A percentile compares a stretch with the other conserved stretches of the same genome.
Conservation (phyloP, 805 yeast species). For the Metschnikowia henanensis region DNA sequence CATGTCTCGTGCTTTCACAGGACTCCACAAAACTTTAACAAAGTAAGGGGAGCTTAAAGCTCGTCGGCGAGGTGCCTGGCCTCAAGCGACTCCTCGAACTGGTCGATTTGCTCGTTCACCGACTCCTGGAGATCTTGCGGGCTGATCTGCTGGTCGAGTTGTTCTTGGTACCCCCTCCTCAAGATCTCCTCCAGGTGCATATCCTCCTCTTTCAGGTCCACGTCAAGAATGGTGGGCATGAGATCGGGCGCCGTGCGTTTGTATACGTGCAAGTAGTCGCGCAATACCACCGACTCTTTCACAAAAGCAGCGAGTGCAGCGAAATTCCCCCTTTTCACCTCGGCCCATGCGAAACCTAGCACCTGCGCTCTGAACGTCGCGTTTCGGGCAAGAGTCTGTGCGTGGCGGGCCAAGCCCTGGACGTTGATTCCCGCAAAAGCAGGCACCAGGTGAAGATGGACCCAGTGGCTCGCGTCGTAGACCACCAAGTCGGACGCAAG, state of each 20-base stretch:
- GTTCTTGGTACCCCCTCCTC: conserved; percentile 8
- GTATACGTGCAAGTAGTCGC: conserved; percentile 31
- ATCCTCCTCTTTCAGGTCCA: conserved; percentile 1
- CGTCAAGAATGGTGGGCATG: conserved; percentile 12
- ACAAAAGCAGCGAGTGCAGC: conserved; percentile 3
- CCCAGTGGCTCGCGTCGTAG: conserved; percentile 14
- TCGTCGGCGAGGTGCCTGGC: conserved; percentile 7
- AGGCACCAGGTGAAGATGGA: conserved; percentile 25
- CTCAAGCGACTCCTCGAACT: conserved; percentile 13
- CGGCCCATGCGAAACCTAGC: conserved; percentile 5
- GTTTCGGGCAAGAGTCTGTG: conserved; percentile 2
- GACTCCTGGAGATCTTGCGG: conserved; percentile 19
- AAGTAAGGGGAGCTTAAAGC: conserved; percentile 3
- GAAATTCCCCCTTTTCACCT: conserved; percentile 7
- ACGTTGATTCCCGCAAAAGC: conserved; percentile 22
- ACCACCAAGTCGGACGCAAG: conserved; percentile 9
- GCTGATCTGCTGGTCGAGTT: conserved; percentile 13
- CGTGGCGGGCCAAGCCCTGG: background rate
- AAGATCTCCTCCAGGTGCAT: conserved; percentile 7
- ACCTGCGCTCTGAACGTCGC: conserved; percentile 1
- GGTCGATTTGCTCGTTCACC: conserved; percentile 26
- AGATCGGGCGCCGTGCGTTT: conserved; percentile 20
- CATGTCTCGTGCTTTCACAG: too few relatives aligned
- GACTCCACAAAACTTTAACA: too few relatives aligned
- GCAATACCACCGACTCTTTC: conserved; percentile 7